Base-by-base conservation (phyloP, 208 protist genomes). In the Phytomonas francai region DNA sequence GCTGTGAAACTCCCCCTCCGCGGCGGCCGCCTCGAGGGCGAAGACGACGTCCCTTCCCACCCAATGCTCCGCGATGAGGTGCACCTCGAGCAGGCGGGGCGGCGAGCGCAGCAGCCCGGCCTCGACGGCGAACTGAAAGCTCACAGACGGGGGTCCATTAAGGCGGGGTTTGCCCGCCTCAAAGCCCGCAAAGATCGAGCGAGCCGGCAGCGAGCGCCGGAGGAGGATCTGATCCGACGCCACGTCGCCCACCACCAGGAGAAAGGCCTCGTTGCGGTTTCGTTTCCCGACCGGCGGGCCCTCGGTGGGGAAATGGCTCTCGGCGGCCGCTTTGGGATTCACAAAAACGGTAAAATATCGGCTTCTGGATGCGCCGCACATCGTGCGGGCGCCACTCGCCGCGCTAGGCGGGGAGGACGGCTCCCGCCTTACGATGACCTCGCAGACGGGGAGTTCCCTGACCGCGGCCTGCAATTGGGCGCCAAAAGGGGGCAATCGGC, bases 401-500 rank as follows among this genome's bases (percentile, higher is more conserved):
- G 22, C 45, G 16, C 45, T n/a, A 14, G 45, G 22, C 14, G 16
- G 45, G 16, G 34, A 25, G 0, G 42, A 32, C 25, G 22, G 22
- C 11, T n/a, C 1, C 0, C 36, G 27, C 1, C 65, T 9, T 25
- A 80, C 36, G 22, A 42, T 27, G 7, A 82, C 22, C 31, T 63
- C 9, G 22, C 72, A 76, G 1, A 59, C 56, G 11, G 81, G 81
- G 9, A 91, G 31, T 2, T 59, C 54, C 22, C 30, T 22, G 29
- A 81, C 77, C 28, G 79, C 60, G 22, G 69, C 29, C 16, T 29
- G 32, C 30, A 63, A 19, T 16, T 45, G 72, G 3, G 60, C 81
- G 8, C 89, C 89, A 70, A 92, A 95, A 1, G 89, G 89, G 16
- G 87, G 87, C 59, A 85, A 67, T 0, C 82, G 80, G 31, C 81